phyloP scores from a whole-genome alignment of 352 stramenopile species.

The Achlya hypogyna region DNA sequence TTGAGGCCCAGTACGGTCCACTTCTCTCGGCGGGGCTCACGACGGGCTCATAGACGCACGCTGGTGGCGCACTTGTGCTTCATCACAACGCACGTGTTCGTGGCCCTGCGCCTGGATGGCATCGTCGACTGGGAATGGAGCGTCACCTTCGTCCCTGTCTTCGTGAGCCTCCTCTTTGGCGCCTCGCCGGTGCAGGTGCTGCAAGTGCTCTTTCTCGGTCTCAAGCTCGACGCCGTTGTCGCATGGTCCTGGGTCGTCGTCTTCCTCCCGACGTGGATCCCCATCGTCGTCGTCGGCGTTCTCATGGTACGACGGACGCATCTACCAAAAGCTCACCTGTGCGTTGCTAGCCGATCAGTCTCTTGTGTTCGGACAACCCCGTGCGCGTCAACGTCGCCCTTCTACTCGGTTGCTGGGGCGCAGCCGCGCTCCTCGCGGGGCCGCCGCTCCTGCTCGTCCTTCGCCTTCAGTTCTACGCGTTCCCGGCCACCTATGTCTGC shows the following conservation, averaged over 20 bases:
- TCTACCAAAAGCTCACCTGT: neutral
- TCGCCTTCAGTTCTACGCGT: neutral
- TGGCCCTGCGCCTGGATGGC: neutral
- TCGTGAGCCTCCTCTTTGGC: neutral
- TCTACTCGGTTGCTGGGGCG: neutral
- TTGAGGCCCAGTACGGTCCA: too few relatives aligned
- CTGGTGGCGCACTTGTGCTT: neutral
- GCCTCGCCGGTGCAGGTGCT: neutral
- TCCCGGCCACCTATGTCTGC: neutral
- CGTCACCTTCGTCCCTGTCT: neutral
- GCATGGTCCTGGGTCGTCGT: neutral
- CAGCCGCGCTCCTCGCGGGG: neutral
- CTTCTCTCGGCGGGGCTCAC: too few relatives aligned
- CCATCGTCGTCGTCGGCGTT: neutral
- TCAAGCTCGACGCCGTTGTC: neutral
- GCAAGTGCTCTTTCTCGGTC: neutral
- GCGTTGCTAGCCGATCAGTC: neutral
- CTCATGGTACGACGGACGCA: neutral
- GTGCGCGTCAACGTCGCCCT: neutral
- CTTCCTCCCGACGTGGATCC: constrained; percentile 1
- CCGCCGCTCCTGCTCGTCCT: neutral
- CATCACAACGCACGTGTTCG: constrained; percentile 2
- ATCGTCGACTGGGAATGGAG: constrained; percentile 7
- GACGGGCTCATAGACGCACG: neutral
- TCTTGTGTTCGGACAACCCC: neutral